Conservation (phyloP, 2,329 filamentous ascomycete species). For the Kalmusia sp. region DNA sequence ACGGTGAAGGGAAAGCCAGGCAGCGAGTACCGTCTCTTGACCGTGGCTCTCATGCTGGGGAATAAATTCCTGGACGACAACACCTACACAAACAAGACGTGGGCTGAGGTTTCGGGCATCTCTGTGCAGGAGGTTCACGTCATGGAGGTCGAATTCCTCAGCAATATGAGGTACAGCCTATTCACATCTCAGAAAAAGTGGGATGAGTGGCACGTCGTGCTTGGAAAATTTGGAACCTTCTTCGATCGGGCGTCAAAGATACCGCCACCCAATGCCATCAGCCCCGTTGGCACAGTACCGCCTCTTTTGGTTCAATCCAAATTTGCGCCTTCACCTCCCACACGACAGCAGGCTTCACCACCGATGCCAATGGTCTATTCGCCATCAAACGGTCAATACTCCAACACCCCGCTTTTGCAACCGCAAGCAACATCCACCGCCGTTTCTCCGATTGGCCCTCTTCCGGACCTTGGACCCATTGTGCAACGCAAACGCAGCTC, state of each 20-base stretch:
- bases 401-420: conserved; percentile 47
- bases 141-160: conserved; percentile 99
- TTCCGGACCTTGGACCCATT: conserved; percentile 51
- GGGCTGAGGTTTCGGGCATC: conserved; percentile 96
- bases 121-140: conserved; percentile 94
- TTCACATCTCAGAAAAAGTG: conserved; percentile 87
- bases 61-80: conserved; percentile 99
- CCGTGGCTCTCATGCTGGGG: conserved; percentile 94
- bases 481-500: conserved; percentile 63
- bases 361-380: conserved; percentile 51
- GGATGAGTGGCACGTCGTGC: conserved; percentile 83
- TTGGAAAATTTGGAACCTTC: conserved; percentile 83
- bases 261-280: conserved; percentile 49
- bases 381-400: conserved; percentile 52
- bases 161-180: conserved; percentile 96
- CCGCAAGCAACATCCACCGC: conserved; percentile 51
- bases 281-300: conserved; percentile 40
- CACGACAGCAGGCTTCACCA: conserved; percentile 59
- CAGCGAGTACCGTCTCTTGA: conserved; percentile 91
- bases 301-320: conserved; percentile 49
- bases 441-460: conserved; percentile 52
- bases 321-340: conserved; percentile 59
- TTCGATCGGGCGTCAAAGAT: conserved; percentile 72
- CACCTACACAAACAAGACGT: conserved; percentile 99
- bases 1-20: conserved; percentile 88